These are phyloP conservation scores for Exophiala oligosperma DNA, from an alignment of 2,329 filamentous ascomycete genomes.

Conservation along the genomic window DNA sequence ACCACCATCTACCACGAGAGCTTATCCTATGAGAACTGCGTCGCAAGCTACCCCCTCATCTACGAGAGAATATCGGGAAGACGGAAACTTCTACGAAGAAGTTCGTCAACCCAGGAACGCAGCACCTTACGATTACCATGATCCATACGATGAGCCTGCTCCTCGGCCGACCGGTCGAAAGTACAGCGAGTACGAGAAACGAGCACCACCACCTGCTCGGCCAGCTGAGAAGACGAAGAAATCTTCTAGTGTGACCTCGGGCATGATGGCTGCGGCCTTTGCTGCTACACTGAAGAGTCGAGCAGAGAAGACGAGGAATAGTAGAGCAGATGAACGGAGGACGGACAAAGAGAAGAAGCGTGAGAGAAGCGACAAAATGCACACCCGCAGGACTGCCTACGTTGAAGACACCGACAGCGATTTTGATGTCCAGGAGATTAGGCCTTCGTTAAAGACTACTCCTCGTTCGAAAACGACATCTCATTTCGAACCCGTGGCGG, in stretches of 20 bases:
- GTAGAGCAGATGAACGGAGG: conserved; percentile 38
- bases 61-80: conserved; percentile 42
- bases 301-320: conserved; percentile 21
- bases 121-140: conserved; percentile 40
- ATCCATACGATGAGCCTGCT: conserved; percentile 39
- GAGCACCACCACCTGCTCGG: conserved; percentile 33
- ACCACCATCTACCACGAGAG: conserved; percentile 21
- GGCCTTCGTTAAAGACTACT: conserved; percentile 18
- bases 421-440: conserved; percentile 28
- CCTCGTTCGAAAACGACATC: conserved; percentile 20
- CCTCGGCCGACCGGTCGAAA: conserved; percentile 40
- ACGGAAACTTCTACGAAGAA: conserved; percentile 41
- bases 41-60: conserved; percentile 13
- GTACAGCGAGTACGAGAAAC: conserved; percentile 37
- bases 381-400: conserved; percentile 33
- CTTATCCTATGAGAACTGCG: conserved; percentile 26
- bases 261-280: conserved; percentile 10
- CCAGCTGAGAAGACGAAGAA: conserved; percentile 39
- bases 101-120: conserved; percentile 41
- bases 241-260: conserved; percentile 28
- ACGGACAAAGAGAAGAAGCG: conserved; percentile 45
- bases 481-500: conserved; percentile 13
- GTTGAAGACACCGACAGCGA: conserved; percentile 38
- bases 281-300: conserved; percentile 22
- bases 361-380: conserved; percentile 41